Evolutionary conservation across 306 rosid species (phyloP).

Genomic region (Begonia loranthoides): DNA sequence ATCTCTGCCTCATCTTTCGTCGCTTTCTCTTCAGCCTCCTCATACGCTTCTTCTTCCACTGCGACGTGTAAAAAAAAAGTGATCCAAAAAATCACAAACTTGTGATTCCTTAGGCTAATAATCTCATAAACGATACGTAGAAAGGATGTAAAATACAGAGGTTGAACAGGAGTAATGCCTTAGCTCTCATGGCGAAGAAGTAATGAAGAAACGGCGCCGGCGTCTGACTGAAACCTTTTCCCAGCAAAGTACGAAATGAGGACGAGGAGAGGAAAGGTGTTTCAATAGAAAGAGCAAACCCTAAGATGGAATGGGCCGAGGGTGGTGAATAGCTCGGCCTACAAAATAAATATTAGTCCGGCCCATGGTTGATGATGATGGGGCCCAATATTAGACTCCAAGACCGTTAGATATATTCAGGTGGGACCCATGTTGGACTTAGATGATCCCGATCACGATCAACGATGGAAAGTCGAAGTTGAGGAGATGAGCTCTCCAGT

Average conservation of each 20-base stretch:
- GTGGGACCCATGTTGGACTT: no score
- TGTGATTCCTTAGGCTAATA: neutral
- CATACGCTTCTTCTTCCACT: slow-evolving; percentile 50
- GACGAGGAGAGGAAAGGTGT: neutral
- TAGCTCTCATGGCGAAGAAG: slow-evolving; percentile 15
- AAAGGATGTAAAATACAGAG: no score
- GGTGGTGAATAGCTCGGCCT: neutral
- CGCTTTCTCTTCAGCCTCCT: slow-evolving; percentile 42
- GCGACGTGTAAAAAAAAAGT: neutral
- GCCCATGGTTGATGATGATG: no score
- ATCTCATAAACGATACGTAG: neutral
- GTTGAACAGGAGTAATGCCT: neutral
- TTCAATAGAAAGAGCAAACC: neutral
- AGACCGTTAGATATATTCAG: no score
- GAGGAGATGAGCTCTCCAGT: neutral
- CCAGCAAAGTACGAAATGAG: neutral
- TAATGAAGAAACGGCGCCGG: neutral
- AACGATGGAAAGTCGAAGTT: no score
- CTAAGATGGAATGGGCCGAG: slow-evolving; percentile 8
- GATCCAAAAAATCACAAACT: neutral
- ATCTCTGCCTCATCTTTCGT: slow-evolving; percentile 51
- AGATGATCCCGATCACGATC: no score
- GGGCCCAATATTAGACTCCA: no score
- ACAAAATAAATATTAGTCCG: neutral
- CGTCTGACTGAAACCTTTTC: neutral